A percentile compares a stretch with the other conserved stretches of the same genome.
Evolutionary conservation across 75 land plant genomes (phyloP).

Genomic region (Pinus tabuliformis): DNA sequence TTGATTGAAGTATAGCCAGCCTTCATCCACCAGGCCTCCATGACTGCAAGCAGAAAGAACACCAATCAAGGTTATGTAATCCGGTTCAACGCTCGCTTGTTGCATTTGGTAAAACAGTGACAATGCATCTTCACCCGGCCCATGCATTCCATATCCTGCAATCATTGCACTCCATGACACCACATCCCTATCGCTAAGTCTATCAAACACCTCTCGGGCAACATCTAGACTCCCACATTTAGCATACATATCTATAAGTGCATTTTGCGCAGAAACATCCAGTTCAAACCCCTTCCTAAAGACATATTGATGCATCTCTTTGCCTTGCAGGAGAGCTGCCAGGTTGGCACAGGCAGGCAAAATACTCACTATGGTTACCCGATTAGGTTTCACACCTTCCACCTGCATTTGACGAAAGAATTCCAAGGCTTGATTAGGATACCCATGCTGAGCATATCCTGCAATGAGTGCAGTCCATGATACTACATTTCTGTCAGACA

Average conservation of each 20-base stretch:
- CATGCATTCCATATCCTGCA: conserved; percentile 16
- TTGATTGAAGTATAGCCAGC: conserved; percentile 9
- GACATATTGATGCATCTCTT: conserved; percentile 10
- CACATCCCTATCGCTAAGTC: background rate
- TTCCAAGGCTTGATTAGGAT: conserved; percentile 11
- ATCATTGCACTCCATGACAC: conserved; percentile 19
- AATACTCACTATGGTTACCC: conserved; percentile 8
- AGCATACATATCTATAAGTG: conserved; percentile 20
- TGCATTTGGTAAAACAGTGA: conserved; percentile 13
- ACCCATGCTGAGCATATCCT: conserved; percentile 17
- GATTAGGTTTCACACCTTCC: conserved; percentile 14
- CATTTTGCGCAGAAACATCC: conserved; percentile 10
- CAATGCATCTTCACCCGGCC: conserved; percentile 4
- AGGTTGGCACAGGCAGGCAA: conserved; percentile 16
- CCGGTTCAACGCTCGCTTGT: conserved; percentile 7
- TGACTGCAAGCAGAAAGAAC: conserved; percentile 15
- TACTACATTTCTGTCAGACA: conserved; percentile 14
- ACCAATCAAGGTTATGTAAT: conserved; percentile 11
- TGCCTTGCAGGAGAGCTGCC: conserved; percentile 10
- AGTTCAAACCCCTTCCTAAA: background rate
- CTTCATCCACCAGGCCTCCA: conserved; percentile 12
- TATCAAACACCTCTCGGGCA: conserved; percentile 9
- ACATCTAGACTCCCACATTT: conserved; percentile 12
- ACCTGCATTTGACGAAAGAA: conserved; percentile 15
- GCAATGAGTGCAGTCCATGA: conserved; percentile 33